Evolutionary conservation across 192 early-diverging fungal species (phyloP).

Genomic region (Gonapodya prolifera): DNA sequence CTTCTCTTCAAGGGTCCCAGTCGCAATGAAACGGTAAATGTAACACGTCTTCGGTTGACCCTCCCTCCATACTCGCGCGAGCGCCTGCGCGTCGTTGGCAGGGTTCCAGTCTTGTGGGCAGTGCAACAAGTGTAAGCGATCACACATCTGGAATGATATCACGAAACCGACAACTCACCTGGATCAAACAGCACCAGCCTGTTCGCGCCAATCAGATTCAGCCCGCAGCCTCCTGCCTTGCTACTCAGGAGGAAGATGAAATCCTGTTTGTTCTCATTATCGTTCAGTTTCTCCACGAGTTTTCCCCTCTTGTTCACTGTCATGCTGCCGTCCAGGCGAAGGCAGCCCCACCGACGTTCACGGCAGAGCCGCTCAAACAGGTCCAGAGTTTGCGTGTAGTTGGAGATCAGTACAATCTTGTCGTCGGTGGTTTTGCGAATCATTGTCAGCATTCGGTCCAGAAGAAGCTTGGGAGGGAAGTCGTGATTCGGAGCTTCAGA

Average conservation of each 20-base stretch:
- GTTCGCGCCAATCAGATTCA: conserved; percentile 98
- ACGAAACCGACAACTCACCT: background rate
- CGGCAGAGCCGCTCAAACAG: conserved; percentile 82
- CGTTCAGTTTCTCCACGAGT: conserved; percentile 93
- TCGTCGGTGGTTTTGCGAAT: conserved; percentile 42
- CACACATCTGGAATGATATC: background rate
- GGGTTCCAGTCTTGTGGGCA: conserved; percentile 77
- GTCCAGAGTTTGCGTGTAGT: conserved; percentile 97
- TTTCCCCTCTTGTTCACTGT: conserved; percentile 83
- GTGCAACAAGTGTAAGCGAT: background rate
- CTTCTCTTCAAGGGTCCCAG: conserved; percentile 98
- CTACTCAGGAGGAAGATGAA: conserved; percentile 94
- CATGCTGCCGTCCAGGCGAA: conserved; percentile 89
- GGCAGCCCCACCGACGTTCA: conserved; percentile 51
- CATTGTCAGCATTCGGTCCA: conserved; percentile 30
- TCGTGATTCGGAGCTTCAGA: too few relatives aligned
- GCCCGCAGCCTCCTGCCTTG: conserved; percentile 97
- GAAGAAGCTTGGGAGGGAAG: conserved; percentile 9
- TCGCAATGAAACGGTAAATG: conserved; percentile 94
- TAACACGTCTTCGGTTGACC: conserved; percentile 68
- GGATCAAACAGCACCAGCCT: conserved; percentile 85
- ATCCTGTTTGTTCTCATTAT: conserved; percentile 46
- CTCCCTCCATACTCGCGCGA: conserved; percentile 30
- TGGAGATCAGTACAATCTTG: conserved; percentile 97
- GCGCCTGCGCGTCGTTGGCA: conserved; percentile 80